These are phyloP conservation scores for Coniochaeta ligniaria DNA, from an alignment of 2,329 filamentous ascomycete genomes.

Conservation along the genomic window DNA sequence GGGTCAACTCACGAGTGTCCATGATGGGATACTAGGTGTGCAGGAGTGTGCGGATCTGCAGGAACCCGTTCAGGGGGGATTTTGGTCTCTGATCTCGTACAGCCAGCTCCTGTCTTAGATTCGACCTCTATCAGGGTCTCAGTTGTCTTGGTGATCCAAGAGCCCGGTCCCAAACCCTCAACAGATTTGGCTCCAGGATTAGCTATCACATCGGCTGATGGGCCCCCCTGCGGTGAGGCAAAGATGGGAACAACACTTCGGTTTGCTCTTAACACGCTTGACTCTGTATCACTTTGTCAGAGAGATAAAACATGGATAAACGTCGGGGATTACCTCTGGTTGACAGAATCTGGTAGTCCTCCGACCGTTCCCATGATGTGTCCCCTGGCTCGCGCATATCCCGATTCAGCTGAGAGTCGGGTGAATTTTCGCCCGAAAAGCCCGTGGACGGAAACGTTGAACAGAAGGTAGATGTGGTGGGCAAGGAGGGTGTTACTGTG, in stretches of 20 bases:
- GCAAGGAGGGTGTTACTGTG: slow-evolving; percentile 9
- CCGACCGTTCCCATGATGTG: neutral
- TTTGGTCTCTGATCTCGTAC: slow-evolving; percentile 26
- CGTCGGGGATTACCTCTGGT: neutral
- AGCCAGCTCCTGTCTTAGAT: slow-evolving; percentile 24
- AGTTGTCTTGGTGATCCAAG: slow-evolving; percentile 33
- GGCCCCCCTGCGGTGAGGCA: slow-evolving; percentile 24
- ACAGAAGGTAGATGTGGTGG: slow-evolving; percentile 8
- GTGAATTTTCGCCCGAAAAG: neutral
- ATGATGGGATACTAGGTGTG: neutral
- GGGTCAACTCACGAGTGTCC: neutral
- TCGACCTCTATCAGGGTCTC: slow-evolving; percentile 28
- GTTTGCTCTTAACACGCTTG: slow-evolving; percentile 37
- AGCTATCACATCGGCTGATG: slow-evolving; percentile 17
- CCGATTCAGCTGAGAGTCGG: neutral
- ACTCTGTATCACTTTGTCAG: slow-evolving; percentile 22
- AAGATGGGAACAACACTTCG: slow-evolving; percentile 14
- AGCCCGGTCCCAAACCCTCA: slow-evolving; percentile 32
- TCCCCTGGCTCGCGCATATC: neutral
- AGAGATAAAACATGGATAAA: neutral
- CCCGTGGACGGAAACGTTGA: neutral
- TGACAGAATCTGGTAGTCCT: neutral
- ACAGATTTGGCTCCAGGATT: slow-evolving; percentile 20
- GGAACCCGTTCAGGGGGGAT: slow-evolving; percentile 14
- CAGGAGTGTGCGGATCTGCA: slow-evolving; percentile 2